Base-by-base conservation (phyloP, 1,284 basidiomycete genomes). In the Ustilago trichophora region DNA sequence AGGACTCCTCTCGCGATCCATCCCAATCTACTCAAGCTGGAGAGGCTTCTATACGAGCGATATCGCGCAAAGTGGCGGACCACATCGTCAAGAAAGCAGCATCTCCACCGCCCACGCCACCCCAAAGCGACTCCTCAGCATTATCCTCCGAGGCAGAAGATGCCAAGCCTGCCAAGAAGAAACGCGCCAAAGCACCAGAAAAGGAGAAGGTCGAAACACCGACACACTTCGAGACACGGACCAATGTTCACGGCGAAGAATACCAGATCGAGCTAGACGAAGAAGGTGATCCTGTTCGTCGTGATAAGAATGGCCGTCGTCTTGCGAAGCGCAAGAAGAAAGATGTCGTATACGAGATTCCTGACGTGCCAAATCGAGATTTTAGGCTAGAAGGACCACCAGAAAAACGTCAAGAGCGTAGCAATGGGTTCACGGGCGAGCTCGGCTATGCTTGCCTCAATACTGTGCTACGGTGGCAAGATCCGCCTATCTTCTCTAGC, bases 401-500 rank as follows among this genome's bases (percentile, higher is more conserved):
- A 11, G 69, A 55, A 19, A 56, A 52, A 26, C 44, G 59, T 4
- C 51, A 58, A 24, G 72, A 72, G 36, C 60, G 43, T 16, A 32
- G 32, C 21, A 37, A 65, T n/a, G 71, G 73, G 21, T 76, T 70
- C 51, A 47, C 27, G n/a, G 34, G 58, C 32, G 35, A 62, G 19
- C 40, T 56, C 84, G 87, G 87, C 10, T 89, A 92, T 76, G 91
- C 92, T 1, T 93, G 91, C 76, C 82, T 93, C 40, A 93, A 93
- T 76, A 92, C 91, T 0, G 84, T 93, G 21, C 82, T 93, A 5
- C 86, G 91, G 42, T 88, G 85, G 56, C 85, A 85, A 66, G 89
- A 88, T 56, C 89, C 90, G 7, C 84, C 86, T 11, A 82, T 91
- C 19, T 93, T 93, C 73, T 91, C 90, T 74, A 89, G 87, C 2